Percentiles rank a stretch among this genome's conserved stretches.
These are phyloP conservation scores for Yamadazyma sp. DNA, from an alignment of 1,139 yeast species.

Conservation along the genomic window DNA sequence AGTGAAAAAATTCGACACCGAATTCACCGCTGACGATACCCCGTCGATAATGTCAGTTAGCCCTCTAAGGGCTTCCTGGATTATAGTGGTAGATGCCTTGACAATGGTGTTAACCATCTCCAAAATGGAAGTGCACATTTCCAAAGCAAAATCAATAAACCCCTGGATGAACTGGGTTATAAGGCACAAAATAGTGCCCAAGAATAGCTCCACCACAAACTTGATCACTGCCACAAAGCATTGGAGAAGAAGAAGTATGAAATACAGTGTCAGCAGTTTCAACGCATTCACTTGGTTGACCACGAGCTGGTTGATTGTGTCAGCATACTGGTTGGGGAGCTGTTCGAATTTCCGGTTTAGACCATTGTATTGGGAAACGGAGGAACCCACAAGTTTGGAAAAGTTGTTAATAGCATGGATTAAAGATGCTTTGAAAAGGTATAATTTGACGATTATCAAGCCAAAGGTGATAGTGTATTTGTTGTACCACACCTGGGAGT, in stretches of 20 bases:
- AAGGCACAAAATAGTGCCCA: slow-evolving; percentile 87
- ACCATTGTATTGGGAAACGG: slow-evolving; percentile 16
- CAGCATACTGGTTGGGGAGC: slow-evolving; percentile 39
- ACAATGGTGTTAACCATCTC: slow-evolving; percentile 48
- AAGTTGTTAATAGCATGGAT: slow-evolving; percentile 35
- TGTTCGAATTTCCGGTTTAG: slow-evolving; percentile 2
- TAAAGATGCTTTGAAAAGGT: slow-evolving; percentile 47
- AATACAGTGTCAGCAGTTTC: slow-evolving; percentile 38
- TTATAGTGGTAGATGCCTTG: slow-evolving; percentile 14
- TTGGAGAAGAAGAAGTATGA: slow-evolving; percentile 41
- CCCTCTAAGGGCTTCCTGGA: slow-evolving; percentile 11
- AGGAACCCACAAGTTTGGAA: slow-evolving; percentile 24
- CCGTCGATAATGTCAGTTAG: slow-evolving; percentile 8
- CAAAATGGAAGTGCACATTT: slow-evolving; percentile 63
- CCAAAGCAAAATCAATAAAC: slow-evolving; percentile 67
- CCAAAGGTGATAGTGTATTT: slow-evolving; percentile 48
- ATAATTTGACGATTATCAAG: slow-evolving; percentile 49
- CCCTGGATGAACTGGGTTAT: slow-evolving; percentile 73
- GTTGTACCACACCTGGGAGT: slow-evolving; percentile 62
- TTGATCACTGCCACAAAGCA: slow-evolving; percentile 59
- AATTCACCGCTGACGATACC: slow-evolving; percentile 12
- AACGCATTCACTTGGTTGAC: slow-evolving; percentile 45
- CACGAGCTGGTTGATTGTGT: slow-evolving; percentile 52
- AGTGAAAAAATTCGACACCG: slow-evolving; percentile 48
- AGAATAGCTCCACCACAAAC: slow-evolving; percentile 67